Base-by-base conservation (phyloP, 768 basidiomycete genomes). In the Lentinula raphanica region DNA sequence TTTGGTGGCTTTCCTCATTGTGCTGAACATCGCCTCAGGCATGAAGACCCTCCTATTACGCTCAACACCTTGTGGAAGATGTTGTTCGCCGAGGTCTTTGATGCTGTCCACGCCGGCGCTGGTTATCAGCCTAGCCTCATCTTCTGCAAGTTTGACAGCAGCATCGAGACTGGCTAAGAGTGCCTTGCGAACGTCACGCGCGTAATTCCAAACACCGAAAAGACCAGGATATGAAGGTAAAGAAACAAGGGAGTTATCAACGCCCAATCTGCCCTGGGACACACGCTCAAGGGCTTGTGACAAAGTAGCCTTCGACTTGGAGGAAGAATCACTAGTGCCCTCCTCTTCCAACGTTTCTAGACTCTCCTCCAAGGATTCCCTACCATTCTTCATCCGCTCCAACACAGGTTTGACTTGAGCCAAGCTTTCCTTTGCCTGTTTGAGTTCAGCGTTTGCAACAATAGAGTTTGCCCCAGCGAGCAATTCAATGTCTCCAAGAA, bases 21-120 rank as follows among this genome's bases (percentile, higher is more conserved):
- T 71, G 56, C 83, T 84, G 75, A 98, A 99, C 97, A 99, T 98
- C 13, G 93, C 96, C 68, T 96, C 90, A n/a, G 96, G 92, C 76
- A 92, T 85, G 78, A 99, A 99, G 12, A 96, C 84, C 27, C 92
- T 80, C 57, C 84, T 80, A 49, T 84, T 84, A 39, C 92, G 79
- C 69, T 94, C 92, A 23, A 93, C 92, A 58, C 86, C 88, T 51
- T 80, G 79, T 1, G 90, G 90, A 15, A 99, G 82, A 71, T 91
- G 84, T 58, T 76, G 75, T 59, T 96, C 88, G 19, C 85, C 94
- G 19, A 97, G 75, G 17, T 79, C 72, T 39, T 77, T 74, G 60
- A 97, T 83, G 61, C 79, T 78, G 32, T 81, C 73, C 23, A 98
- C 89, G 42, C 88, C 85, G 6, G 71, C 67, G 4, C 76, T 77